These are phyloP conservation scores for Didymella pomorum DNA, from an alignment of 2,329 filamentous ascomycete species.

Conservation along the genomic window DNA sequence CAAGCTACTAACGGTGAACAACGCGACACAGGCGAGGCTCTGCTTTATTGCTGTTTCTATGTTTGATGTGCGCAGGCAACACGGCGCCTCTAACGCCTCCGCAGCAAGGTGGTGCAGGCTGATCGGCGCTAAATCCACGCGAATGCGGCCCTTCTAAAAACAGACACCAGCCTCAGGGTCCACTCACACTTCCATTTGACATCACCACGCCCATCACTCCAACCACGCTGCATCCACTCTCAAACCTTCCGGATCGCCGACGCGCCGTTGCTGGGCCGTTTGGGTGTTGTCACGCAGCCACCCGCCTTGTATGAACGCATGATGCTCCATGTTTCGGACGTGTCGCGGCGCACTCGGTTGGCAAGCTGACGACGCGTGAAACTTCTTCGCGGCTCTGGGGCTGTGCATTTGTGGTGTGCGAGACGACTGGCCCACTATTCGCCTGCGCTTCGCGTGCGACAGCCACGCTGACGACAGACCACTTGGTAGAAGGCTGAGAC, in stretches of 20 bases:
- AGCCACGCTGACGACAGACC: constrained; percentile 20
- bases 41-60: constrained; percentile 9
- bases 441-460: constrained; percentile 17
- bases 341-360: constrained; percentile 34
- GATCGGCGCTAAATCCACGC: constrained; percentile 16
- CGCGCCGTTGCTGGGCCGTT: constrained; percentile 11
- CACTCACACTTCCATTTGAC: constrained; percentile 7
- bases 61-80: constrained; percentile 16
- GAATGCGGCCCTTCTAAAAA: constrained; percentile 20
- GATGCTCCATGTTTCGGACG: constrained; percentile 36
- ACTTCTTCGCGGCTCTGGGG: constrained; percentile 39
- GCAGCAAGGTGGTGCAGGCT: constrained; percentile 6
- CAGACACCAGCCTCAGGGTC: constrained; percentile 19
- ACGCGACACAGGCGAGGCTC: background rate
- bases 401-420: constrained; percentile 28
- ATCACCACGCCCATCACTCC: constrained; percentile 13
- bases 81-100: constrained; percentile 7
- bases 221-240: constrained; percentile 17
- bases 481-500: constrained; percentile 3
- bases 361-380: constrained; percentile 48
- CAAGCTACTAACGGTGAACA: background rate
- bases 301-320: constrained; percentile 9
- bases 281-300: constrained; percentile 4
- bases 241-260: constrained; percentile 14
- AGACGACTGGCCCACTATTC: constrained; percentile 21